phyloP scores from a whole-genome alignment of 2,329 filamentous ascomycete genomes.

The Gnomoniopsis sp. region DNA sequence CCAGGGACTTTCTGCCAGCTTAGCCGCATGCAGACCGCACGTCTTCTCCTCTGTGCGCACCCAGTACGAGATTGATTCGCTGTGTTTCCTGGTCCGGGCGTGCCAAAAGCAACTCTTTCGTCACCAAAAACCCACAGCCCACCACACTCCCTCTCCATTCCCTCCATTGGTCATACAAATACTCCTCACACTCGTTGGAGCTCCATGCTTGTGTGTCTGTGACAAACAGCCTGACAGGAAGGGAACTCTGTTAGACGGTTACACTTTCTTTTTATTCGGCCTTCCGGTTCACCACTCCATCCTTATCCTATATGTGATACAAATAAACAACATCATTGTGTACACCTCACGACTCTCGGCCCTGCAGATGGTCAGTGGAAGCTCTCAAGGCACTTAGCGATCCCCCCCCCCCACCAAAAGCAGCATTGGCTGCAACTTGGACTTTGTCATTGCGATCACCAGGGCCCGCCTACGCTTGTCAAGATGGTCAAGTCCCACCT shows the following conservation, averaged over 20 bases:
- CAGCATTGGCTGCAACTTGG: slow-evolving; percentile 3
- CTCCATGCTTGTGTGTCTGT: background rate
- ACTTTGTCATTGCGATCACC: background rate
- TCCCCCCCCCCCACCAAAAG: background rate
- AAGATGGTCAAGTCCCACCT: slow-evolving; percentile 53
- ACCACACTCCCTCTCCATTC: background rate
- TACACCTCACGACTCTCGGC: background rate
- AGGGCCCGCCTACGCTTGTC: slow-evolving; percentile 8
- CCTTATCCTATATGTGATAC: background rate
- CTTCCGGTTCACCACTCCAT: background rate
- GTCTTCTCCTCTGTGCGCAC: no score
- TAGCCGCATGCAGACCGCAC: no score
- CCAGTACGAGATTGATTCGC: no score
- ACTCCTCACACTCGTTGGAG: background rate
- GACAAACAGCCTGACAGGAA: no score
- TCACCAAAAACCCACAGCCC: background rate
- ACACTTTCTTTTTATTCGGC: background rate
- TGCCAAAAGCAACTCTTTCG: no score
- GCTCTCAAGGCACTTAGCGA: background rate
- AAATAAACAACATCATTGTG: background rate
- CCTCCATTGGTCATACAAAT: background rate
- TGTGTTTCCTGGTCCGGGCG: no score
- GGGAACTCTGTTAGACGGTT: no score
- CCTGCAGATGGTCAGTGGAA: background rate
- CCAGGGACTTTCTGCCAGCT: no score